Percentiles rank a stretch among this genome's conserved stretches.
These are phyloP conservation scores for Debaryomycetaceae sp. DNA, from an alignment of 1,139 yeast species.

Conservation along the genomic window DNA sequence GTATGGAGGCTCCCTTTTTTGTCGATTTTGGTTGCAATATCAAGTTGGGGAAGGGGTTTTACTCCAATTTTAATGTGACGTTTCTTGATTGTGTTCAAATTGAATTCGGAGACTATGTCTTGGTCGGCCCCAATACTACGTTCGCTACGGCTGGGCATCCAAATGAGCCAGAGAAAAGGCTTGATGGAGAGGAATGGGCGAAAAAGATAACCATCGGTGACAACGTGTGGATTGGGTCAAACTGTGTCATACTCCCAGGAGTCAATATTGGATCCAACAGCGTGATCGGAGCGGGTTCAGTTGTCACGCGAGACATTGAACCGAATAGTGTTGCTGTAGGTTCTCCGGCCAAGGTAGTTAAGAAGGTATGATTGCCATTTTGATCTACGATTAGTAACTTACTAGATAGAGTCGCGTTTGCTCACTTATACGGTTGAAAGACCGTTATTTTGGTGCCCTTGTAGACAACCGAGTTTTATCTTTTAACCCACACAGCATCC, in stretches of 20 bases:
- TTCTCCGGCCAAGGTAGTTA: slow-evolving; percentile 53
- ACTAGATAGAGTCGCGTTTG: no score
- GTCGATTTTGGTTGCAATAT: slow-evolving; percentile 61
- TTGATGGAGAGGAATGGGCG: slow-evolving; percentile 48
- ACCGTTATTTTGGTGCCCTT: no score
- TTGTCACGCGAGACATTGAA: slow-evolving; percentile 56
- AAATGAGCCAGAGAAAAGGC: slow-evolving; percentile 45
- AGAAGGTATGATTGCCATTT: not conserved
- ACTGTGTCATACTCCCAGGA: slow-evolving; percentile 56
- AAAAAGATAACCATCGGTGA: slow-evolving; percentile 56
- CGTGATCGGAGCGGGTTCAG: slow-evolving; percentile 68
- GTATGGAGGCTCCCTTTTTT: slow-evolving; percentile 51
- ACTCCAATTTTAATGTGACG: slow-evolving; percentile 53
- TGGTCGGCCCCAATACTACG: slow-evolving; percentile 63
- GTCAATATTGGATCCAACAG: slow-evolving; percentile 61
- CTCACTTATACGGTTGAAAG: no score
- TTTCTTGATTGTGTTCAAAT: slow-evolving; percentile 61
- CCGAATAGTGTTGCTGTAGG: slow-evolving; percentile 55
- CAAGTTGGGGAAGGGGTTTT: slow-evolving; percentile 46
- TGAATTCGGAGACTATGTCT: slow-evolving; percentile 56
- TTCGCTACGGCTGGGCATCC: slow-evolving; percentile 66
- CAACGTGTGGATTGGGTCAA: slow-evolving; percentile 66
- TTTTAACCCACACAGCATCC: no score
- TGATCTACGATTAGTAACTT: no score
- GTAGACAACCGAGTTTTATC: no score